phyloP scores from a whole-genome alignment of 2,329 filamentous ascomycete genomes.

The Lachnellula hyalina region DNA sequence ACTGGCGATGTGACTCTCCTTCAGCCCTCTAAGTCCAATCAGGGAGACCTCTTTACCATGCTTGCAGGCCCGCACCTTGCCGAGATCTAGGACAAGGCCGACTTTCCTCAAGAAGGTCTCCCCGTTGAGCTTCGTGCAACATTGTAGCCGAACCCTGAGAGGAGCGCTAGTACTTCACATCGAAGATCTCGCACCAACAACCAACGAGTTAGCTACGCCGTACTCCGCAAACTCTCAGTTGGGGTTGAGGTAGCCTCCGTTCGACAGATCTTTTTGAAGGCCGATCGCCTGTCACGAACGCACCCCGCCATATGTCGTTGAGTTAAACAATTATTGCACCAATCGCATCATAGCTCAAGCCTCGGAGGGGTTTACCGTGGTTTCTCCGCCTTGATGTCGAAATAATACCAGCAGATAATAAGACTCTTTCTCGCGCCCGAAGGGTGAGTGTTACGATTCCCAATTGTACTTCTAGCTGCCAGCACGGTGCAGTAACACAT shows the following conservation, averaged over 20 bases:
- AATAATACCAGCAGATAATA: not conserved
- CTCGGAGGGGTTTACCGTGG: not conserved
- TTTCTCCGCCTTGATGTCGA: not conserved
- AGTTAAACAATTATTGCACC: not conserved
- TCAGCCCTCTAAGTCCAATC: too few species aligned
- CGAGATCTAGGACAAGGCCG: too few species aligned
- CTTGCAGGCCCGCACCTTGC: too few species aligned
- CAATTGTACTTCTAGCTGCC: not conserved
- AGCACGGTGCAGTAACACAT: slow-evolving; percentile 5
- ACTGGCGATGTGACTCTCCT: too few species aligned
- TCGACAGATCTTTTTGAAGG: not conserved
- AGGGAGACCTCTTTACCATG: too few species aligned
- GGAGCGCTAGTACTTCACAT: not conserved
- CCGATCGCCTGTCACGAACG: too few species aligned
- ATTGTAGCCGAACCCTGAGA: not conserved
- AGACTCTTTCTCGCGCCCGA: slow-evolving; percentile 8
- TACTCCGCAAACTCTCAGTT: not conserved
- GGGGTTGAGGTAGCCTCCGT: not conserved
- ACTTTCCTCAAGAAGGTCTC: too few species aligned
- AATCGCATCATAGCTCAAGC: not conserved
- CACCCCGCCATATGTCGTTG: not conserved
- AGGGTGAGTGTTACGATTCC: slow-evolving; percentile 3
- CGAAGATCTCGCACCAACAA: not conserved
- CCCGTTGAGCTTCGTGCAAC: not conserved
- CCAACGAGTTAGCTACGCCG: not conserved